Base-by-base conservation (phyloP, 805 yeast species). In the Starmerella vaccinii region DNA sequence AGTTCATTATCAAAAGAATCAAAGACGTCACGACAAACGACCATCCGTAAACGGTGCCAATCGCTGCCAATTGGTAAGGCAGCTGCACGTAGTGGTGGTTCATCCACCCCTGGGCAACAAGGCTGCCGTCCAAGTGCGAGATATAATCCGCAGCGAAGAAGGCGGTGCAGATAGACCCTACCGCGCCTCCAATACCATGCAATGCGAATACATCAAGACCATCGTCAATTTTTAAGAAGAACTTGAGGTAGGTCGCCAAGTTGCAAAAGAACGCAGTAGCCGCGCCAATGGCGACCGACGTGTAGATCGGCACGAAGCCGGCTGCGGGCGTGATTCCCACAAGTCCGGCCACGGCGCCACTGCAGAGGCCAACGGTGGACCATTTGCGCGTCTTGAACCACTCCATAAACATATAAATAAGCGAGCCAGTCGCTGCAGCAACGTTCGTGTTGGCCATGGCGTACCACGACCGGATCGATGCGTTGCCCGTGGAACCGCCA, bases 301-400 rank as follows among this genome's bases (percentile, higher is more conserved):
- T 78, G 79, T 89, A 90, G 51, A 90, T 80, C 51, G 97, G 97
- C 46, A 90, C 95, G 63, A 74, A 89, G 57, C 97, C 97, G 24
- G 97, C 97, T 60, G 90, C 96, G 52, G 97, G 97, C 5, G 97
- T 90, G 57, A 90, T 84, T 65, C 95, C 95, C 47, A 89, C 97
- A 54, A 89, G 75, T 59, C 97, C 97, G 30, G 95, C 87, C 69
- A 89, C 78, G 55, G 88, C 86, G 65, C 97, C 97, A 49, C 85
- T 77, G 69, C 96, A 89, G 68, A 89, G 71, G 57, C 95, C 96
- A 48, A 86, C 88, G 34, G 94, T 84, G 52, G 97, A 85, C 95
- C 95, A 88, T 68, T 88, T 87, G 54, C 92, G 90, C 52, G 82
- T 79, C 75, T 95, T 71, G 62, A 82, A 77, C 69, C 78, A 84